A percentile compares a stretch with the other conserved stretches of the same genome.
Conservation (phyloP, 495 filamentous ascomycete genomes). For the Monascus purpureus region DNA sequence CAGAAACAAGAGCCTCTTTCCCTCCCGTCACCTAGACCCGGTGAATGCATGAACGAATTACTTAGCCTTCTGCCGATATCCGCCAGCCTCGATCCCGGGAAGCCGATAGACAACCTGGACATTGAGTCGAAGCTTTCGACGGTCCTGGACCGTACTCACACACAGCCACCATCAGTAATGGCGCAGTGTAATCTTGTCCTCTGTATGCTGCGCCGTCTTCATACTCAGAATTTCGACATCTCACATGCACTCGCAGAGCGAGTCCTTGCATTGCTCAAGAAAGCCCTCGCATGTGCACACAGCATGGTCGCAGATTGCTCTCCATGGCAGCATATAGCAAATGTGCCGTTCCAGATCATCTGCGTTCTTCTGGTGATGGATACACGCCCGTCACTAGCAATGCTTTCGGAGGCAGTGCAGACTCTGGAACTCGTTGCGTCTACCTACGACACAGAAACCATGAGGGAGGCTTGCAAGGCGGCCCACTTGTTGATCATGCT, state of each 20-base stretch:
- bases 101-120: slow-evolving; percentile 12
- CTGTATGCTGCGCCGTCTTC: slow-evolving; percentile 32
- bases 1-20: slow-evolving; percentile 13
- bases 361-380: slow-evolving; percentile 37
- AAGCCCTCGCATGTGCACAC: slow-evolving; percentile 17
- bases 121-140: slow-evolving; percentile 12
- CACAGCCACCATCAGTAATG: slow-evolving; percentile 23
- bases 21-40: slow-evolving; percentile 7
- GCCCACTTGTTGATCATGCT: slow-evolving; percentile 25
- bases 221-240: slow-evolving; percentile 21
- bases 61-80: slow-evolving; percentile 23
- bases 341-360: slow-evolving; percentile 38
- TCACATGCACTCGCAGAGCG: slow-evolving; percentile 12
- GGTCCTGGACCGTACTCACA: slow-evolving; percentile 14
- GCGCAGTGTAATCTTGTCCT: slow-evolving; percentile 35
- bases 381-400: slow-evolving; percentile 24
- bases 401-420: slow-evolving; percentile 32
- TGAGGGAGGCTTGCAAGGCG: slow-evolving; percentile 34
- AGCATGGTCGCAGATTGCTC: slow-evolving; percentile 16
- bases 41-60: slow-evolving; percentile 24
- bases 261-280: slow-evolving; percentile 12
- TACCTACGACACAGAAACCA: slow-evolving; percentile 26
- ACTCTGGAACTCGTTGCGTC: slow-evolving; percentile 26
- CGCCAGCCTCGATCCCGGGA: slow-evolving; percentile 20
- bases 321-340: slow-evolving; percentile 40